phyloP scores from a whole-genome alignment of 768 basidiomycete species.

The Tubosaeta brunneosetosa region DNA sequence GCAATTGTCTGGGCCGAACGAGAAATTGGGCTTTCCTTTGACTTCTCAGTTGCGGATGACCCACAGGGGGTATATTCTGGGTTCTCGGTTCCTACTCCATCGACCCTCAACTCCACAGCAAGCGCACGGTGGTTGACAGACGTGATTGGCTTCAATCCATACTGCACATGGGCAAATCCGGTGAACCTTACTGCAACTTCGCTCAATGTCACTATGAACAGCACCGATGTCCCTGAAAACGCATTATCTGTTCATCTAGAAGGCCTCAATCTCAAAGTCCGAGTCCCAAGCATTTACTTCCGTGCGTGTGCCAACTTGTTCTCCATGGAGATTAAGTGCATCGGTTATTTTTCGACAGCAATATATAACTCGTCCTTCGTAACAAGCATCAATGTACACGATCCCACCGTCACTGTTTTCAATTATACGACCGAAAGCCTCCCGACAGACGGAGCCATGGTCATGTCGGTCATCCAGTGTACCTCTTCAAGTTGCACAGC shows the following conservation, averaged over 20 bases:
- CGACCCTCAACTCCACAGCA: constrained; percentile 7
- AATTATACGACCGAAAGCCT: constrained; percentile 15
- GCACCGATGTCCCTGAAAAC: background rate
- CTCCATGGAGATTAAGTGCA: background rate
- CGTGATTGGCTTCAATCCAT: constrained; percentile 18
- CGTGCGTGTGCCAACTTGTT: constrained; percentile 4
- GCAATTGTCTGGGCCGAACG: constrained; percentile 15
- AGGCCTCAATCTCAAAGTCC: constrained; percentile 8
- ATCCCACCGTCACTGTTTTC: constrained; percentile 10
- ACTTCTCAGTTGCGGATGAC: constrained; percentile 10
- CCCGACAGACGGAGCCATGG: constrained; percentile 12
- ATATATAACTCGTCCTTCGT: constrained; percentile 3
- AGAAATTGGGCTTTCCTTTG: constrained; percentile 10
- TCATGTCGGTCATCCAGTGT: constrained; percentile 15
- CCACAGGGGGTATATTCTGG: constrained; percentile 9
- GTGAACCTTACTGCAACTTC: constrained; percentile 12
- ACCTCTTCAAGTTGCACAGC: constrained; percentile 7
- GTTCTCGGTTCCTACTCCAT: constrained; percentile 8
- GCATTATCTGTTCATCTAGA: constrained; percentile 8
- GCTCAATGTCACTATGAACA: constrained; percentile 17
- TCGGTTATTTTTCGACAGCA: constrained; percentile 1
- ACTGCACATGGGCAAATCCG: constrained; percentile 19
- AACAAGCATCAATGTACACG: constrained; percentile 12
- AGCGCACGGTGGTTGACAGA: constrained; percentile 23
- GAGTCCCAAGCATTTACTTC: constrained; percentile 13